Evolutionary conservation across 345 rosid species (phyloP), one percentile per base, ranked within the genome.

Genomic region (Linum trigynum): DNA sequence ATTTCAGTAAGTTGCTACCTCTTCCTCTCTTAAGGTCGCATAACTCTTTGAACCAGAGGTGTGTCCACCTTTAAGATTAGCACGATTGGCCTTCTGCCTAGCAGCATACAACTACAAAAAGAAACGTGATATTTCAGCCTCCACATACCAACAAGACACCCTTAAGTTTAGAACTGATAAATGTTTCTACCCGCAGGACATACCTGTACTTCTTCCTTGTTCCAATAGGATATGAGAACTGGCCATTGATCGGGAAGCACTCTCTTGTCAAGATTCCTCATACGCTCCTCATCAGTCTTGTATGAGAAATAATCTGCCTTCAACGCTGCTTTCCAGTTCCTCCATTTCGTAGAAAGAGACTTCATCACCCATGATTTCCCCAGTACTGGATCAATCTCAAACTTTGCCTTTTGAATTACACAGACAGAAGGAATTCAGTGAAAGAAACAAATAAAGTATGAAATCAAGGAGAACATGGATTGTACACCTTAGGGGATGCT

Each of bases 191-290:
- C 51, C 12, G 12, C 51, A 45, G 57, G 23, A 62, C 36, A 63
- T 69, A 75, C 82, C 74, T 75, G 72, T 5, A 64, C 71, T 36
- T 69, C 74, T 40, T 75, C 77, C 48, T 72, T 55, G 75, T 72
- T 78, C 82, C 82, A 78, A 65, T 66, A 66, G 36, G 69, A 45
- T 35, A 78, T 14, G 41, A 78, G 79, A 59, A 61, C 40, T 15
- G 72, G 70, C 82, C 79, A 78, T 65, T 78, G 82, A 12, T 72
- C 79, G 37, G 79, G 79, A 69, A 75, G 43, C 43, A 78, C 56
- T 72, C 82, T 69, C 50, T 67, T 64, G 57, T 78, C 69, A 50
- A 45, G 7, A 66, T 69, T 74, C 63, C 57, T 72, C 59, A 75
- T 59, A 15, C 79, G 70, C 45, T 78, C 82, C 39, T 75, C 82